A percentile compares a stretch with the other conserved stretches of the same genome.
Evolutionary conservation across 2,329 filamentous ascomycete genomes (phyloP).

Genomic region (Aspergillus uvarum): DNA sequence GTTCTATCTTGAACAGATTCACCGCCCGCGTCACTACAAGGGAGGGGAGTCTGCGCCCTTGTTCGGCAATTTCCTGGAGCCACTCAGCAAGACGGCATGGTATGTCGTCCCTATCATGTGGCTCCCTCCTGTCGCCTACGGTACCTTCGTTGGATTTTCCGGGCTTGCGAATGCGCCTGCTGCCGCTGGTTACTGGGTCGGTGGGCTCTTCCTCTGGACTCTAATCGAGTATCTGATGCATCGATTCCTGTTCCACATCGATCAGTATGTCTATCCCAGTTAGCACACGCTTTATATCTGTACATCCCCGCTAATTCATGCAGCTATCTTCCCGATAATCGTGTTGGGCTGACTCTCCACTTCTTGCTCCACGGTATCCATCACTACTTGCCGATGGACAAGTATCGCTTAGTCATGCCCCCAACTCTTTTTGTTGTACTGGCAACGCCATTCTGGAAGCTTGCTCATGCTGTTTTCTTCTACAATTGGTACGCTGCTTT

Average conservation of each 20-base stretch:
- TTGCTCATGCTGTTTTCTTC: constrained; percentile 78
- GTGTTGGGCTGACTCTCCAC: constrained; percentile 79
- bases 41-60: constrained; percentile 88
- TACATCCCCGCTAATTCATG: constrained; percentile 19
- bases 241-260: constrained; percentile 89
- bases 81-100: constrained; percentile 93
- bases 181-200: constrained; percentile 62
- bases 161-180: constrained; percentile 56
- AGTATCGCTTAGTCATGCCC: constrained; percentile 94
- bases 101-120: constrained; percentile 82
- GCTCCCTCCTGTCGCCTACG: constrained; percentile 77
- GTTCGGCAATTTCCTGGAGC: constrained; percentile 98
- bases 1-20: constrained; percentile 97
- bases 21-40: constrained; percentile 92
- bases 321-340: constrained; percentile 87
- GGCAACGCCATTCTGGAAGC: constrained; percentile 86
- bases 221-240: constrained; percentile 87
- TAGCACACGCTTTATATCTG: background rate
- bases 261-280: constrained; percentile 62
- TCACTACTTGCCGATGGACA: constrained; percentile 99
- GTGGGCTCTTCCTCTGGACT: constrained; percentile 80
- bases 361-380: constrained; percentile 96
- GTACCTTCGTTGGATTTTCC: constrained; percentile 62
- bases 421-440: constrained; percentile 81
- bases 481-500: constrained; percentile 82